A percentile compares a stretch with the other conserved stretches of the same genome.
Conservation (phyloP, 768 basidiomycete species). For the Boletus tylopilopsis region DNA sequence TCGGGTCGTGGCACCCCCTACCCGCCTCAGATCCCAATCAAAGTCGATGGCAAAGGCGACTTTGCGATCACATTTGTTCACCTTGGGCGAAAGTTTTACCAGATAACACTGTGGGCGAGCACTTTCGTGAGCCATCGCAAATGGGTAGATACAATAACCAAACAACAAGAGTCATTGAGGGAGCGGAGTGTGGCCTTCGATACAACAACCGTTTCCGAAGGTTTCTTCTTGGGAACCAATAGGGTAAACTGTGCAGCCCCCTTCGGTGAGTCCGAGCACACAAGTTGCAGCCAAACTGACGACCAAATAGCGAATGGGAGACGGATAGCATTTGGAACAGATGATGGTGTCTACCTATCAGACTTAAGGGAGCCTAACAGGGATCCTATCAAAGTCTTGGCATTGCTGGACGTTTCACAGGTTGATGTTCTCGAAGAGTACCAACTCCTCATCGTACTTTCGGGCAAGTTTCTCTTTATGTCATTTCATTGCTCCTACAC, state of each 20-base stretch:
- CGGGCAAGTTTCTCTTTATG: conserved; percentile 51
- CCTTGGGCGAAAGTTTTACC: conserved; percentile 90
- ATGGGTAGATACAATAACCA: conserved; percentile 89
- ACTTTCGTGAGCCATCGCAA: conserved; percentile 83
- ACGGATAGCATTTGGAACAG: conserved; percentile 92
- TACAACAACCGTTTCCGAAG: conserved; percentile 77
- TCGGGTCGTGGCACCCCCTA: conserved; percentile 39
- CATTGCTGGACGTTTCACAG: conserved; percentile 85
- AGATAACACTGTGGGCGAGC: conserved; percentile 87
- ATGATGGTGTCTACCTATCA: conserved; percentile 94
- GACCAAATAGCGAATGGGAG: conserved; percentile 63
- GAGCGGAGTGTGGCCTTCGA: conserved; percentile 88
- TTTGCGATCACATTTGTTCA: conserved; percentile 92
- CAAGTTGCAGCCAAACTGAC: neutral
- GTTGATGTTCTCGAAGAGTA: conserved; percentile 97
- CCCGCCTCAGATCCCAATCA: conserved; percentile 47
- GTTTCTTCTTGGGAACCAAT: conserved; percentile 81
- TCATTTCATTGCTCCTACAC: neutral
- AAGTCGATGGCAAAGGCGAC: conserved; percentile 71
- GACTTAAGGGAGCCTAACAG: conserved; percentile 73
- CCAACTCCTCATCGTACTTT: conserved; percentile 94
- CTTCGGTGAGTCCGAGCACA: conserved; percentile 58
- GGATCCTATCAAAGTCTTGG: conserved; percentile 88
- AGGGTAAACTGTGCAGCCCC: conserved; percentile 91
- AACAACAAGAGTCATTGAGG: conserved; percentile 82